A percentile compares a stretch with the other conserved stretches of the same genome.
Evolutionary conservation across 164 flowering plant genomes (phyloP).

Genomic region (Stephania yunnanensis): DNA sequence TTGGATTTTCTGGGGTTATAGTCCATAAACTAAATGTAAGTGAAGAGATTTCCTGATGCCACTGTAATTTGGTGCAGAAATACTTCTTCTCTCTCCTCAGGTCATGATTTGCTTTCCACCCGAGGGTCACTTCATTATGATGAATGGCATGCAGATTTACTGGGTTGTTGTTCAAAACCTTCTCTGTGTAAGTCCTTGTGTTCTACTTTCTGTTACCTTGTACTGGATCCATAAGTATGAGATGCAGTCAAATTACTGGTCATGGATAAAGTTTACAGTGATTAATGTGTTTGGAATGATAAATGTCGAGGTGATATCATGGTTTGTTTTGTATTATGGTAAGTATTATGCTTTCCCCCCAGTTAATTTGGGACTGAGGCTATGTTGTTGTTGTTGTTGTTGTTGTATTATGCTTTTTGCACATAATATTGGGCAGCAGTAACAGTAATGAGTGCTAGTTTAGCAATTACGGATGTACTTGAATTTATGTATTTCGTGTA

Average conservation of each 20-base stretch:
- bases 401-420: too few species aligned
- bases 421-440: background rate
- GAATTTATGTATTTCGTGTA: background rate
- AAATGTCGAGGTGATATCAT: background rate
- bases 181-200: conserved; percentile 52
- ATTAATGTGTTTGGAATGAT: background rate
- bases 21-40: background rate
- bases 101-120: conserved; percentile 52
- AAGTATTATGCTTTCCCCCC: background rate
- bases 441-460: background rate
- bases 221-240: background rate
- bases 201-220: background rate
- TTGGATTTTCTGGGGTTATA: background rate
- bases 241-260: background rate
- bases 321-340: background rate
- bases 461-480: background rate
- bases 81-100: conserved; percentile 59
- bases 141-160: conserved; percentile 92
- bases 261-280: background rate
- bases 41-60: background rate
- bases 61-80: conserved; percentile 39
- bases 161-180: conserved; percentile 94
- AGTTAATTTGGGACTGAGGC: too few species aligned
- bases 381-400: too few species aligned
- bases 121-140: conserved; percentile 48